Percentiles rank a stretch among this genome's conserved stretches.
phyloP scores from a whole-genome alignment of 1,284 basidiomycete species.

The Ganoderma sinense region DNA sequence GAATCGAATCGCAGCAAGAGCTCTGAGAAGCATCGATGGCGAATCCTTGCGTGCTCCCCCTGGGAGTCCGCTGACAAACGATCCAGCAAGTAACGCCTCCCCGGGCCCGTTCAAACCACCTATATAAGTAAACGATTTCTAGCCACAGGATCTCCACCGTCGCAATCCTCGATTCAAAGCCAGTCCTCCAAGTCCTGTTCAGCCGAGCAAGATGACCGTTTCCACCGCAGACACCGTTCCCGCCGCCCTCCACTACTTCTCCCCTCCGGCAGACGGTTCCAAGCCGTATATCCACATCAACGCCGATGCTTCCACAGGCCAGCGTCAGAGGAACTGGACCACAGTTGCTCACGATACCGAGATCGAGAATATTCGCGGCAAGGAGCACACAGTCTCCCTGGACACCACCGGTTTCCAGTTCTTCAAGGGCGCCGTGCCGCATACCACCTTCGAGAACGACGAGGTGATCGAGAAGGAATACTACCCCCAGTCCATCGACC shows the following conservation, averaged over 20 bases:
- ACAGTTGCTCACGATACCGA: conserved; percentile 39
- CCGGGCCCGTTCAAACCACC: background rate
- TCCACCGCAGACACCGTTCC: conserved; percentile 30
- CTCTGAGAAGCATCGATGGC: background rate
- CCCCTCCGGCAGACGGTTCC: conserved; percentile 42
- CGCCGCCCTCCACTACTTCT: conserved; percentile 41
- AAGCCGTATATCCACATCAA: conserved; percentile 40
- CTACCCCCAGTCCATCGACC: conserved; percentile 64
- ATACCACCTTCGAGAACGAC: conserved; percentile 54
- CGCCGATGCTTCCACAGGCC: conserved; percentile 32
- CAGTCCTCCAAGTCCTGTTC: background rate
- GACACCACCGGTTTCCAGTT: conserved; percentile 67
- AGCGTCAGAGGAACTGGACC: conserved; percentile 34
- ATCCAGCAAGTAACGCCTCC: background rate
- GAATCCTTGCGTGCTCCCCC: conserved; percentile 19
- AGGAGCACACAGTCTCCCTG: conserved; percentile 53
- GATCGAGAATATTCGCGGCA: conserved; percentile 66
- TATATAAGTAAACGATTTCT: background rate
- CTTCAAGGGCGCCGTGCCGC: conserved; percentile 48
- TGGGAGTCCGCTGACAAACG: conserved; percentile 15
- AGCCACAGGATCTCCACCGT: background rate
- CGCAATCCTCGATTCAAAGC: background rate
- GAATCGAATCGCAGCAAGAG: too few species aligned
- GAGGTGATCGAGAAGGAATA: conserved; percentile 59
- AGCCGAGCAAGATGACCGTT: conserved; percentile 22